Percentiles rank a stretch among this genome's conserved stretches.
phyloP scores from a whole-genome alignment of 177 flowering plant species.

The Tripterygium wilfordii region DNA sequence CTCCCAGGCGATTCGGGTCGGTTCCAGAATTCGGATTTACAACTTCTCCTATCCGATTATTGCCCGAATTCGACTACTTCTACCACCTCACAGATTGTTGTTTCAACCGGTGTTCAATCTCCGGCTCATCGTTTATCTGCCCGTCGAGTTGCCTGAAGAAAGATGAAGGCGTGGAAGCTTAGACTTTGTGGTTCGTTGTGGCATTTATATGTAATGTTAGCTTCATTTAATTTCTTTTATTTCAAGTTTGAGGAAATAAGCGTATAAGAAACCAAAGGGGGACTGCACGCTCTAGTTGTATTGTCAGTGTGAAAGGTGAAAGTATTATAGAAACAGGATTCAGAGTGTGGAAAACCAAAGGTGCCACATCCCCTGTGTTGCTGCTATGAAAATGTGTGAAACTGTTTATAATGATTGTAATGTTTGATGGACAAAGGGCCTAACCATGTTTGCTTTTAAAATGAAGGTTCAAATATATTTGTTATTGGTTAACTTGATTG shows the following conservation, averaged over 20 bases:
- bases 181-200: neutral
- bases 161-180: conserved; percentile 7
- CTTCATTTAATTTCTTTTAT: neutral
- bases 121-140: conserved; percentile 24
- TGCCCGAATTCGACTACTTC: conserved; percentile 6
- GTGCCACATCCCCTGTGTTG: conserved; percentile 6
- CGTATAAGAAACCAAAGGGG: conserved; percentile 7
- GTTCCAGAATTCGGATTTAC: conserved; percentile 25
- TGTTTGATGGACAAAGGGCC: too few relatives aligned
- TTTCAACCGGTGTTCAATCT: conserved; percentile 28
- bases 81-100: conserved; percentile 12
- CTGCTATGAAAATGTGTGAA: too few relatives aligned
- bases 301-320: too few relatives aligned
- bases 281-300: conserved; percentile 3
- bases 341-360: conserved; percentile 11
- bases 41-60: conserved; percentile 18
- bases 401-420: too few relatives aligned
- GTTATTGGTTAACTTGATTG: too few relatives aligned
- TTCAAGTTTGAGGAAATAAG: conserved; percentile 4
- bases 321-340: too few relatives aligned
- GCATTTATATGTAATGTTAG: neutral
- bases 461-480: too few relatives aligned
- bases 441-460: too few relatives aligned
- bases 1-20: conserved; percentile 58
- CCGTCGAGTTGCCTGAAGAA: conserved; percentile 24